Evolutionary conservation across 495 filamentous ascomycete species (phyloP).

Genomic region (Hypoxylon rickii): DNA sequence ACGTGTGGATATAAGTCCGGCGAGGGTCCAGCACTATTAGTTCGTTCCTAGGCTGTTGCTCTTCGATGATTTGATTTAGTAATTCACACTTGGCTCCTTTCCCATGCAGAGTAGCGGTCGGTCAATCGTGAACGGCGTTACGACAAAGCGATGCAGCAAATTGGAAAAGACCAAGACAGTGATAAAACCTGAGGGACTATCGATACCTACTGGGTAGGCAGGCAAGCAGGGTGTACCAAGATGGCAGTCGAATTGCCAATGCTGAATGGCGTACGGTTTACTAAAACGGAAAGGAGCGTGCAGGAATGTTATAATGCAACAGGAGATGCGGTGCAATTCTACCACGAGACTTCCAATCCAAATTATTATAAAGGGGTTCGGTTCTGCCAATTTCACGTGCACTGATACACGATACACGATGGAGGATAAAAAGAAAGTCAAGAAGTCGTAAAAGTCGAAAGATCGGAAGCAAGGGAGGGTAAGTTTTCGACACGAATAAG

Average conservation of each 20-base stretch:
- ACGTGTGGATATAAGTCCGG: neutral
- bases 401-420: slow-evolving; percentile 3
- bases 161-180: slow-evolving; percentile 6
- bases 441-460: neutral
- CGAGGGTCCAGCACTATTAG: neutral
- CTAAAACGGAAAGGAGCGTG: slow-evolving; percentile 8
- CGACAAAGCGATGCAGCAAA: neutral
- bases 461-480: slow-evolving; percentile 21
- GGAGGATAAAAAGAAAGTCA: slow-evolving; percentile 5
- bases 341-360: slow-evolving; percentile 2
- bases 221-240: too few species aligned
- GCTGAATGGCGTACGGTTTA: slow-evolving; percentile 1
- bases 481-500: slow-evolving; percentile 4
- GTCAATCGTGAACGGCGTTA: neutral
- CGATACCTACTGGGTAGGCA: too few species aligned
- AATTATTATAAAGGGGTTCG: neutral
- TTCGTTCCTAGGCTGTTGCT: neutral
- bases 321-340: slow-evolving; percentile 16
- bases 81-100: slow-evolving; percentile 6
- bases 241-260: too few species aligned
- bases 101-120: slow-evolving; percentile 5
- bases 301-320: too few species aligned
- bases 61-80: neutral
- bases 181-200: neutral
- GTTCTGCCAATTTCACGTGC: slow-evolving; percentile 27